phyloP scores from a whole-genome alignment of 257 asterid species.

The Lantana camara region DNA sequence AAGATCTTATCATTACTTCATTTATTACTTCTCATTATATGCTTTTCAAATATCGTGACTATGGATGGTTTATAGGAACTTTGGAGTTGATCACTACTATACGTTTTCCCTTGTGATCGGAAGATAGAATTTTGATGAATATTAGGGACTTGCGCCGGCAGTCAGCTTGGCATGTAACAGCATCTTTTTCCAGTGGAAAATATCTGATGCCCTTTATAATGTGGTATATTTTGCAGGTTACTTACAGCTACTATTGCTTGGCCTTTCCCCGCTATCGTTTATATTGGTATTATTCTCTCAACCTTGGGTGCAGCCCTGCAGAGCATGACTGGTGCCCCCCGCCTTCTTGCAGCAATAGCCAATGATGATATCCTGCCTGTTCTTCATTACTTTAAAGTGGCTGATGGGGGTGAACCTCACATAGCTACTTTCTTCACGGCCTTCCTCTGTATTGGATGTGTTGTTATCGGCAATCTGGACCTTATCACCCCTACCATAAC shows the following conservation, averaged over 20 bases:
- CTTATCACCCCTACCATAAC: conserved; percentile 96
- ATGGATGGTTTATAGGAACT: neutral
- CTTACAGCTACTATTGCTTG: conserved; percentile 97
- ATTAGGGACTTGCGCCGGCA: neutral
- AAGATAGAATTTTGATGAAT: neutral
- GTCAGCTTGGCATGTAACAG: neutral
- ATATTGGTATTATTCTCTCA: conserved; percentile 93
- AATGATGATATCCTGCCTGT: conserved; percentile 97
- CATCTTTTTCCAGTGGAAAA: neutral
- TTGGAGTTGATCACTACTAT: neutral
- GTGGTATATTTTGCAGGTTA: conserved; percentile 61
- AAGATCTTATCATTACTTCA: neutral
- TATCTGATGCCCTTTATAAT: neutral
- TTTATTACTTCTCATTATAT: too few relatives aligned
- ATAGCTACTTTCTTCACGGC: conserved; percentile 93
- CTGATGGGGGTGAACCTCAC: conserved; percentile 89
- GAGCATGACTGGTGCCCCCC: conserved; percentile 98
- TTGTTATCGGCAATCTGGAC: conserved; percentile 89
- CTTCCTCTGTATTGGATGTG: conserved; percentile 90
- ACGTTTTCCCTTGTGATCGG: neutral
- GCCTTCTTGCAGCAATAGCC: conserved; percentile 98
- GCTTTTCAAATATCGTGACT: too few relatives aligned
- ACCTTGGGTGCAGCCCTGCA: conserved; percentile 99
- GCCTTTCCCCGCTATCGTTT: conserved; percentile 88
- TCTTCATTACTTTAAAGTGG: conserved; percentile 90